Conservation (phyloP, 345 rosid species). For the Bruguiera gymnorhiza region DNA sequence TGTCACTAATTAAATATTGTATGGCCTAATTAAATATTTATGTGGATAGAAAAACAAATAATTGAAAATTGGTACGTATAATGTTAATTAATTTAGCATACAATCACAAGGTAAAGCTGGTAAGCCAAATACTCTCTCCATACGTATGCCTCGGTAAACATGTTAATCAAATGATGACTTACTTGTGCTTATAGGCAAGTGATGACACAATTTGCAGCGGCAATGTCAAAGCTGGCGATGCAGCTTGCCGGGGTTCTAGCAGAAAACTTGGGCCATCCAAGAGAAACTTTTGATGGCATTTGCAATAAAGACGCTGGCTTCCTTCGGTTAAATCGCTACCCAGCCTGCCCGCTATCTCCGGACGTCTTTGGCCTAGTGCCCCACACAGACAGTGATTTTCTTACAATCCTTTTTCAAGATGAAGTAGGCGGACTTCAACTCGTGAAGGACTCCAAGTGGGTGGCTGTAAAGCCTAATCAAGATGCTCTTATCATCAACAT, state of each 20-base stretch:
- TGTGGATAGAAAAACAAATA: too few relatives aligned
- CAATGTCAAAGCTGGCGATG: conserved; percentile 53
- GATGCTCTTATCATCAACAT: conserved; percentile 67
- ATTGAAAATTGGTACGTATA: too few relatives aligned
- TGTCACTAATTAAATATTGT: too few relatives aligned
- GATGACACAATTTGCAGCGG: conserved; percentile 45
- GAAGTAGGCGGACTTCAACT: conserved; percentile 70
- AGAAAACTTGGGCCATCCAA: conserved; percentile 36
- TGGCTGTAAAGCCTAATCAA: conserved; percentile 60
- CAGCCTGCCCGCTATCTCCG: conserved; percentile 40
- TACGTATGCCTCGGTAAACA: background rate
- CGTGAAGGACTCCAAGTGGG: conserved; percentile 60
- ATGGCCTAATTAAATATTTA: background rate
- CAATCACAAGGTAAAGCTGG: too few relatives aligned
- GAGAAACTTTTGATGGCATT: conserved; percentile 20
- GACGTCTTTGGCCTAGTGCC: conserved; percentile 53
- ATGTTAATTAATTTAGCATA: too few relatives aligned
- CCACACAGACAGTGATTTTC: conserved; percentile 69
- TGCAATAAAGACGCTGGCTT: conserved; percentile 52
- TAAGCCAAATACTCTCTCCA: background rate
- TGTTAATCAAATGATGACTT: conserved; percentile 2
- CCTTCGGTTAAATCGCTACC: conserved; percentile 56
- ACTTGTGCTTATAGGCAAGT: conserved; percentile 32
- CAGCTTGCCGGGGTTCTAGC: conserved; percentile 43
- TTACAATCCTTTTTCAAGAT: conserved; percentile 60